Conservation (phyloP, 2,329 filamentous ascomycete species). For the Clarireedia monteithiana region DNA sequence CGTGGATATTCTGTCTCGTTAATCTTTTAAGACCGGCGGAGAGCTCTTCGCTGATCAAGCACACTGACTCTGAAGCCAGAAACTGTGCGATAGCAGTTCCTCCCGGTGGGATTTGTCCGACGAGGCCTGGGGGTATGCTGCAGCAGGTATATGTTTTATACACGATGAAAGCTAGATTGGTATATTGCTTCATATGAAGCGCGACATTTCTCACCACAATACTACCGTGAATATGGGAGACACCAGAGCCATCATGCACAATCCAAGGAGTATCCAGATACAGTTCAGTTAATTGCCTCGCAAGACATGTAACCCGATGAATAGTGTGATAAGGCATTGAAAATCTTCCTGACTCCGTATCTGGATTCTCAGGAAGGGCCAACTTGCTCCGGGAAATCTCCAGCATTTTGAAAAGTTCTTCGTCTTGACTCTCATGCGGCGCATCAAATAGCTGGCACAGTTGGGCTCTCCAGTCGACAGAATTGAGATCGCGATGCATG, state of each 20-base stretch:
- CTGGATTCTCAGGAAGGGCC: neutral
- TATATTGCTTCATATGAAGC: slow-evolving; percentile 1
- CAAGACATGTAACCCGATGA: slow-evolving; percentile 6
- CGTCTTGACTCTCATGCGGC: slow-evolving; percentile 4
- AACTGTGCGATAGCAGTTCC: neutral
- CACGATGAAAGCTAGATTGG: slow-evolving; percentile 4
- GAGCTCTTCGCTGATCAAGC: slow-evolving; percentile 3
- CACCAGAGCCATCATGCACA: neutral
- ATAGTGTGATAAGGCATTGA: slow-evolving; percentile 7
- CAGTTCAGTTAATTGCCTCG: neutral
- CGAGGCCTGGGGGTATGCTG: neutral
- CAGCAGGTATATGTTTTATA: slow-evolving; percentile 7
- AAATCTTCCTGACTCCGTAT: neutral
- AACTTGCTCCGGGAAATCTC: slow-evolving; percentile 3
- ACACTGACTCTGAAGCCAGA: neutral
- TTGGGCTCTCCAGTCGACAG: slow-evolving; percentile 5
- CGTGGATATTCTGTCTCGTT: slow-evolving; percentile 7
- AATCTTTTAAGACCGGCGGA: slow-evolving; percentile 8
- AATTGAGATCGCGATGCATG: slow-evolving; percentile 1
- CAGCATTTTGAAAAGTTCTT: slow-evolving; percentile 7
- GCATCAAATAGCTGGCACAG: slow-evolving; percentile 8
- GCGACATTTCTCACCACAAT: slow-evolving; percentile 3
- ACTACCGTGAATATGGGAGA: slow-evolving; percentile 3
- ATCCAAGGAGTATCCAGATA: slow-evolving; percentile 8
- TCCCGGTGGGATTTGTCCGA: neutral